Conservation (phyloP, 2,329 filamentous ascomycete genomes). For the Fusarium ambrosium region DNA sequence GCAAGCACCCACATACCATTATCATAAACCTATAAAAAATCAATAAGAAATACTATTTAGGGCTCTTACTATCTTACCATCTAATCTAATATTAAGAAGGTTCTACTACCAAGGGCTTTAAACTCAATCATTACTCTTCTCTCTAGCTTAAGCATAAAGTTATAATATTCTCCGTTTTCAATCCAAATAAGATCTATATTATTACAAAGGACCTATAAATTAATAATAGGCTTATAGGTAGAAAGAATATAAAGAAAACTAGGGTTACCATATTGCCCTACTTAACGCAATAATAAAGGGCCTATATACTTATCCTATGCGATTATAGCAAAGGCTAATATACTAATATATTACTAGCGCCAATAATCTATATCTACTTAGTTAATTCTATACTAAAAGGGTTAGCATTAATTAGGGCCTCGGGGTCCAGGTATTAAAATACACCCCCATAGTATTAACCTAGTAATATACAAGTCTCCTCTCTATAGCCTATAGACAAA, state of each 20-base stretch:
- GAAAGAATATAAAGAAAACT: background rate
- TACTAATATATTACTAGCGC: background rate
- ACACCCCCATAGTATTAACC: background rate
- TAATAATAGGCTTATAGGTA: background rate
- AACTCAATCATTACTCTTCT: background rate
- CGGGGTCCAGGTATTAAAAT: background rate
- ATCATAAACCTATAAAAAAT: too few relatives aligned
- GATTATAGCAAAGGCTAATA: background rate
- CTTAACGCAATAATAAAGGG: background rate
- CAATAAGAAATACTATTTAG: too few relatives aligned
- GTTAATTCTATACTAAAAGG: background rate
- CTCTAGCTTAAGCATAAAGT: background rate
- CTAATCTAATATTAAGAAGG: too few relatives aligned
- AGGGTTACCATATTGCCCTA: background rate
- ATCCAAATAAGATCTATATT: background rate
- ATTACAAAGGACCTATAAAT: background rate
- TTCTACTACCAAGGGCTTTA: background rate
- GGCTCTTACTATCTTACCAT: too few relatives aligned
- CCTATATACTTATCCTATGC: background rate
- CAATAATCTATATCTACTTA: background rate
- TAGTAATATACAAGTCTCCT: background rate
- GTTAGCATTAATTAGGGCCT: background rate
- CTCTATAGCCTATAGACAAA: background rate
- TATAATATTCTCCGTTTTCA: background rate
- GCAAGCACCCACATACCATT: too few relatives aligned